These are phyloP conservation scores for Nitzschia sp. DNA, from an alignment of 108 stramenopile species.

Conservation along the genomic window DNA sequence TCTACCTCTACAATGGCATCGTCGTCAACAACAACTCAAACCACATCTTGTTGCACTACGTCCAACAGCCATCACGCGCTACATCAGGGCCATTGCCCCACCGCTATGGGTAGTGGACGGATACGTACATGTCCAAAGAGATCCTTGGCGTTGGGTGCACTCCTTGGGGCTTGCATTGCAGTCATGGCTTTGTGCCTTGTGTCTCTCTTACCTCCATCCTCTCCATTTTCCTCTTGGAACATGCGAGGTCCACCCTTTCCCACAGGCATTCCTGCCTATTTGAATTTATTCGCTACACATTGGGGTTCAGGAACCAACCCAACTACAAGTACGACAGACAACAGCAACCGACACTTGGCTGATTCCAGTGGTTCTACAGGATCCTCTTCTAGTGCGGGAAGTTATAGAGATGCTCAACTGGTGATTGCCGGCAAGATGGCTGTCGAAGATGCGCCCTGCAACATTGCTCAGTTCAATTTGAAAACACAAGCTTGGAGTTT, in stretches of 20 bases:
- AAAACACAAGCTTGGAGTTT: constrained; percentile 70
- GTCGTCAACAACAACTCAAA: no score
- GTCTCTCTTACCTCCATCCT: no score
- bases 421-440: constrained; percentile 87
- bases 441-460: constrained; percentile 76
- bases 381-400: background rate
- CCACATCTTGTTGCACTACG: no score
- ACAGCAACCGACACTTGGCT: constrained; percentile 9
- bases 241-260: background rate
- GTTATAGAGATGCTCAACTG: constrained; percentile 46
- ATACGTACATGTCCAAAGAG: background rate
- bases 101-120: background rate
- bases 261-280: constrained; percentile 7
- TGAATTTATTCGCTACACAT: constrained; percentile 3
- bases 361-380: background rate
- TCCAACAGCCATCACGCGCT: no score
- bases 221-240: no score
- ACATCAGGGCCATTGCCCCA: no score
- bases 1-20: no score
- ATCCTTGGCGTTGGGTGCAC: no score
- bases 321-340: background rate
- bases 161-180: no score
- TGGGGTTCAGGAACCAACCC: no score
- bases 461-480: constrained; percentile 78
- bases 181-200: no score